Base-by-base conservation (phyloP, 768 basidiomycete species). In the Psilocybe azurescens region DNA sequence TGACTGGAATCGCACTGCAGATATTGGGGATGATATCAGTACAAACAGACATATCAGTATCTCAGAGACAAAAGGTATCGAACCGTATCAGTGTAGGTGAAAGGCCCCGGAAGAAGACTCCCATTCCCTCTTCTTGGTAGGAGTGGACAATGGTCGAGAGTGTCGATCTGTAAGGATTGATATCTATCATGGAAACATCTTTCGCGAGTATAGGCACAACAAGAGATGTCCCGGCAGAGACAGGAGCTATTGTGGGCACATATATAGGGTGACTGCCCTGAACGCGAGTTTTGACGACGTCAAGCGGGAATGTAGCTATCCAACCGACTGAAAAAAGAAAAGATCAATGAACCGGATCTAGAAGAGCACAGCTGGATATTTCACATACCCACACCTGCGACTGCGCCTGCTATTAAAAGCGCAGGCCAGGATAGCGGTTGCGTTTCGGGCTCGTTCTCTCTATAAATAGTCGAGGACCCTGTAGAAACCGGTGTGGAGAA, bases 251-350 rank as follows among this genome's bases (percentile, higher is more conserved):
- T 3, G 50, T 58, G 10, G 64, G 56, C 36, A 64, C 47, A 41
- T 49, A 33, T 11, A 71, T 55, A 3, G 69, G 66, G 38, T 75
- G 69, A 39, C 72, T 79, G 30, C 86, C 85, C 73, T 97, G 95
- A 67, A 95, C 85, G 5, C 94, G 86, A 13, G 95, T 96, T 77
- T 97, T 97, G 63, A 96, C 82, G 3, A 95, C 90, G 69, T 97
- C 95, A 58, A 95, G 79, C 2, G 94, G 93, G 72, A 97, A 97
- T 1, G 94, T 96, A 2, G 78, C 80, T 0, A 88, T 39, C 94
- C 94, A 96, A 8, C 91, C 91, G 8, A 83, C 83, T 83, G 63
- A 54, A 60, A 51, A 18, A 63, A 29, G 38, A 33, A 33, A 39
- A 44, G 29, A 57, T 44, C 48, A 33, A 53, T 54, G 50, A 29